phyloP scores from a whole-genome alignment of 495 filamentous ascomycete genomes.

The Daldinia concentrica region DNA sequence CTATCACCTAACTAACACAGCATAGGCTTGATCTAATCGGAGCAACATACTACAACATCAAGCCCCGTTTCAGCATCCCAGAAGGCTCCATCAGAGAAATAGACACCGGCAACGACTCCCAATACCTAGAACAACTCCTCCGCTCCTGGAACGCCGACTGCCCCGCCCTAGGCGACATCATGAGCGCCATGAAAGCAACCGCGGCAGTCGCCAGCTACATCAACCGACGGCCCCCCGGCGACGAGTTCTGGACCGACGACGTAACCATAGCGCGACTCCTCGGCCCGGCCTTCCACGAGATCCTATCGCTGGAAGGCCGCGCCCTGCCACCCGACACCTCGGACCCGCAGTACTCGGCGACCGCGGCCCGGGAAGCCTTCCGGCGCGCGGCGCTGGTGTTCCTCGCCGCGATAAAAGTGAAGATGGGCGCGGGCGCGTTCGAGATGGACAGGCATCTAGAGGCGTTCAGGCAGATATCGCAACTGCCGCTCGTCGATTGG shows the following conservation, averaged over 20 bases:
- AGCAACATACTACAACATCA: constrained; percentile 39
- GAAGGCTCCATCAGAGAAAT: constrained; percentile 20
- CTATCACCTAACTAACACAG: neutral
- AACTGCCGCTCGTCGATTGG: constrained; percentile 40
- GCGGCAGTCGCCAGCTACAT: constrained; percentile 42
- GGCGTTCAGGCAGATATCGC: constrained; percentile 41
- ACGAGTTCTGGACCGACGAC: constrained; percentile 40
- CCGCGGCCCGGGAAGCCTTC: constrained; percentile 41
- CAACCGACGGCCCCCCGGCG: constrained; percentile 14
- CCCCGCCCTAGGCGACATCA: constrained; percentile 39
- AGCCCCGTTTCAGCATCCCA: constrained; percentile 33
- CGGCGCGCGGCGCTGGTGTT: constrained; percentile 38
- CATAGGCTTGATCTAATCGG: constrained; percentile 39
- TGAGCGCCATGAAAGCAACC: constrained; percentile 33
- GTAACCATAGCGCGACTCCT: constrained; percentile 34
- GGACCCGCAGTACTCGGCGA: constrained; percentile 30
- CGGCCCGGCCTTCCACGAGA: constrained; percentile 32
- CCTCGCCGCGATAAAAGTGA: constrained; percentile 34
- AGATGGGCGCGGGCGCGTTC: constrained; percentile 24
- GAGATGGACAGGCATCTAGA: constrained; percentile 41
- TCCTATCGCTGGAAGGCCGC: constrained; percentile 37
- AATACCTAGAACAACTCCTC: constrained; percentile 29
- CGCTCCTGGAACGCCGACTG: constrained; percentile 35
- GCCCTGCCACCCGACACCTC: constrained; percentile 31
- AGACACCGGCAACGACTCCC: constrained; percentile 26